Conservation (phyloP, 2,329 filamentous ascomycete species). For the Fusarium algeriense region DNA sequence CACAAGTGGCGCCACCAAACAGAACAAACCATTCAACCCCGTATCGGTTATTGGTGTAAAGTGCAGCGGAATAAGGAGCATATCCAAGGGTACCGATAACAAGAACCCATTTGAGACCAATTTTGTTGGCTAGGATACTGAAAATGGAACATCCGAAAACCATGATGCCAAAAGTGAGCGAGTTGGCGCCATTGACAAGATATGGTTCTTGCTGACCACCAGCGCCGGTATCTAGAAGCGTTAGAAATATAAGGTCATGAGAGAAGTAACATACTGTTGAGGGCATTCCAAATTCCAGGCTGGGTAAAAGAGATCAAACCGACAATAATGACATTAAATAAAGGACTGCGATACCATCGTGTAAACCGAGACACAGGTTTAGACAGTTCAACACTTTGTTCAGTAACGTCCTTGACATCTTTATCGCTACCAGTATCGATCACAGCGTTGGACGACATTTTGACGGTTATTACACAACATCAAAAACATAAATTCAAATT, state of each 20-base stretch:
- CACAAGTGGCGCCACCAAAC: constrained; percentile 62
- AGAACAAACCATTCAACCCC: constrained; percentile 66
- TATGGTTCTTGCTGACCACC: constrained; percentile 65
- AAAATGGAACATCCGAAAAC: constrained; percentile 58
- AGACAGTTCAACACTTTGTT: constrained; percentile 22
- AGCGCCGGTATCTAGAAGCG: constrained; percentile 58
- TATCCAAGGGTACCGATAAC: constrained; percentile 62
- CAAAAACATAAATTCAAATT: background rate
- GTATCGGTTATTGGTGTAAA: constrained; percentile 65
- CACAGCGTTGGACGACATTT: constrained; percentile 25
- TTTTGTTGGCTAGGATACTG: constrained; percentile 60
- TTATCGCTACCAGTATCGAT: constrained; percentile 30
- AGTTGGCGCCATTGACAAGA: constrained; percentile 51
- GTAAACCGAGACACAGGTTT: constrained; percentile 43
- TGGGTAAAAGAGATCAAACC: constrained; percentile 65
- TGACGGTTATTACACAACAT: constrained; percentile 1
- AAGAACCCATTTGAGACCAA: constrained; percentile 61
- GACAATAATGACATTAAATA: constrained; percentile 66
- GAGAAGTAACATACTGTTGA: constrained; percentile 54
- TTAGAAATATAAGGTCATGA: background rate
- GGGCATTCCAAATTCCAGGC: constrained; percentile 67
- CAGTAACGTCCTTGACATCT: constrained; percentile 30
- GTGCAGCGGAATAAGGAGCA: constrained; percentile 60
- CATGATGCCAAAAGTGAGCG: constrained; percentile 56
- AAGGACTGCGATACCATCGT: constrained; percentile 43